phyloP scores from a whole-genome alignment of 306 rosid genomes.

The Sphenostylis stenocarpa region DNA sequence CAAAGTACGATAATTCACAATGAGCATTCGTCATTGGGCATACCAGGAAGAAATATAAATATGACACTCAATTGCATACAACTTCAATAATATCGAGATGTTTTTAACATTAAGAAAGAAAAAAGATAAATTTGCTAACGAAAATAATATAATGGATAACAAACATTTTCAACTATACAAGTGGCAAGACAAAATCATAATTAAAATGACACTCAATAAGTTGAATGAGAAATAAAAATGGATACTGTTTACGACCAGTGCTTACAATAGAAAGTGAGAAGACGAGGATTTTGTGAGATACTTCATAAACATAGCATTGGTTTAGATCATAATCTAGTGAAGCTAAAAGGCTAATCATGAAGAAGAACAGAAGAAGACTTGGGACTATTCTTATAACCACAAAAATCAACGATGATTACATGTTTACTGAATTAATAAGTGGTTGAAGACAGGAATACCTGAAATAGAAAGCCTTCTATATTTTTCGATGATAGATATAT shows the following conservation, averaged over 20 bases:
- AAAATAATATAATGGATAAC: neutral
- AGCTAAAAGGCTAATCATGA: neutral
- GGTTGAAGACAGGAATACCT: no score
- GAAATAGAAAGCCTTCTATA: no score
- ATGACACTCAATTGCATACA: neutral
- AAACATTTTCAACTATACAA: neutral
- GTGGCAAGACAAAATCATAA: neutral
- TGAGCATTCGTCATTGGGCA: constrained; percentile 38
- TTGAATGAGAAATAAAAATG: neutral
- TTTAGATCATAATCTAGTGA: neutral
- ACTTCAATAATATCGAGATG: neutral
- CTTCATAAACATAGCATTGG: neutral
- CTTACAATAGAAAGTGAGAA: neutral
- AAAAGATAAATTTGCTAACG: neutral
- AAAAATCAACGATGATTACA: no score
- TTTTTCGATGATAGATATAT: no score
- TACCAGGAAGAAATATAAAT: neutral
- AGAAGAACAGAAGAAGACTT: neutral
- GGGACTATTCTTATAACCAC: no score
- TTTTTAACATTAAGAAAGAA: neutral
- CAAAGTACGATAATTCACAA: constrained; percentile 14
- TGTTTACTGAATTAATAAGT: no score
- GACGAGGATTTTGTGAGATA: neutral
- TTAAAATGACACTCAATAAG: neutral
- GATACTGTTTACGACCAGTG: neutral